These are phyloP conservation scores for Exophiala sp. DNA, from an alignment of 2,329 filamentous ascomycete genomes.

Conservation along the genomic window DNA sequence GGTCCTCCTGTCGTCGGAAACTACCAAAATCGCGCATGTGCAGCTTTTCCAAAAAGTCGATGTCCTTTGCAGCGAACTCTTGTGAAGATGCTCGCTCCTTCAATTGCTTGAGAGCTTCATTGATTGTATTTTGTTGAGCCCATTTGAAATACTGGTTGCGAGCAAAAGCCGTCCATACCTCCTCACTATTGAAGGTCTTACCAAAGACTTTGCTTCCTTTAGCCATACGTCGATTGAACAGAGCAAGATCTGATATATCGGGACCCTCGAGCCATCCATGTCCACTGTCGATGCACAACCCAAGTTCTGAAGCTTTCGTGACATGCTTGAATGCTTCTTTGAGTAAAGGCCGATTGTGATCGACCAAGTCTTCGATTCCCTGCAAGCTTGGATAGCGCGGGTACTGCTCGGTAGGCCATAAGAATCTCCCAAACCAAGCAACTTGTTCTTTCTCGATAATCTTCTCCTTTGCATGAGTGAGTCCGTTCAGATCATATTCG, in stretches of 20 bases:
- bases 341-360: constrained; percentile 35
- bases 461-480: constrained; percentile 55
- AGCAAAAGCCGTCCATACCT: constrained; percentile 28
- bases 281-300: constrained; percentile 63
- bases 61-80: constrained; percentile 1
- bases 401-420: constrained; percentile 61
- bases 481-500: constrained; percentile 53
- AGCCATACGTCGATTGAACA: constrained; percentile 42
- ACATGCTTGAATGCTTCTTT: constrained; percentile 56
- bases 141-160: constrained; percentile 27
- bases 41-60: constrained; percentile 11
- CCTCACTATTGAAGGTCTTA: constrained; percentile 35
- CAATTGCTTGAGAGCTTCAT: constrained; percentile 20
- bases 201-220: constrained; percentile 47
- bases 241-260: constrained; percentile 51
- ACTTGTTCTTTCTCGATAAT: constrained; percentile 52
- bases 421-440: constrained; percentile 63
- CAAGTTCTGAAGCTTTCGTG: constrained; percentile 58
- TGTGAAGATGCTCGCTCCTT: background rate
- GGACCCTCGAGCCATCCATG: constrained; percentile 65
- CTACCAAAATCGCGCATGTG: constrained; percentile 23
- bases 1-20: constrained; percentile 14
- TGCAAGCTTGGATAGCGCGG: constrained; percentile 58
- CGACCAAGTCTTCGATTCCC: constrained; percentile 60
- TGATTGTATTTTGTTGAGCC: constrained; percentile 28